Conservation (phyloP, 306 rosid genomes). For the Trifolium repens region DNA sequence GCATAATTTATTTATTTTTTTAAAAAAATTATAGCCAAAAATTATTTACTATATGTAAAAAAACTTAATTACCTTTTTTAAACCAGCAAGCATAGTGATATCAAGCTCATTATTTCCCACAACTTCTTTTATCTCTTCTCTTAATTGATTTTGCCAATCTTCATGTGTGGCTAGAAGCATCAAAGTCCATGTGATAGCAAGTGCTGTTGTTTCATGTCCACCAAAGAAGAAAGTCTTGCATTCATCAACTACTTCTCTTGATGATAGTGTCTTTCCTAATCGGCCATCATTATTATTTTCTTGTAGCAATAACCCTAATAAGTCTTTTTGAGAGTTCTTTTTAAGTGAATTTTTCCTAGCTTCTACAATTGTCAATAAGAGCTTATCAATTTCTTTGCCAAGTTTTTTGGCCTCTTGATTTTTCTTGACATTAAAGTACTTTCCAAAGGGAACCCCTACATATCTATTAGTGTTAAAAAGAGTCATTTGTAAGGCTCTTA, state of each 20-base stretch:
- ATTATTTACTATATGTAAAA: not conserved
- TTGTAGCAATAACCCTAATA: slow-evolving; percentile 64
- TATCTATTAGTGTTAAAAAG: slow-evolving; percentile 65
- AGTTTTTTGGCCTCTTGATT: slow-evolving; percentile 64
- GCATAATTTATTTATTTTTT: not conserved
- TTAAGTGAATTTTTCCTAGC: slow-evolving; percentile 44
- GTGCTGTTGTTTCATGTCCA: slow-evolving; percentile 91
- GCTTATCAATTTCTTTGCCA: slow-evolving; percentile 66
- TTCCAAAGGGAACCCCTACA: slow-evolving; percentile 77
- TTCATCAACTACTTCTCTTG: slow-evolving; percentile 72
- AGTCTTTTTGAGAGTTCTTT: slow-evolving; percentile 48
- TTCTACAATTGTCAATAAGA: slow-evolving; percentile 53
- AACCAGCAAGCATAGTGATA: slow-evolving; percentile 53
- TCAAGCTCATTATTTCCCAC: slow-evolving; percentile 57
- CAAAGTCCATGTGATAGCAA: slow-evolving; percentile 85
- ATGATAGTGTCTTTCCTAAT: slow-evolving; percentile 48
- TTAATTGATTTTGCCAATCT: slow-evolving; percentile 76
- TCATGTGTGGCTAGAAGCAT: slow-evolving; percentile 68
- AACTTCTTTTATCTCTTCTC: slow-evolving; percentile 75
- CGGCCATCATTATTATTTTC: slow-evolving; percentile 40
- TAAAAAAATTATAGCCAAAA: not conserved
- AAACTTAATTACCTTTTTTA: slow-evolving; percentile 58
- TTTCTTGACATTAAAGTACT: slow-evolving; percentile 49
- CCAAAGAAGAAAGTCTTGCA: slow-evolving; percentile 94
- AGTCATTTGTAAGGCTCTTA: slow-evolving; percentile 67